These are phyloP conservation scores for Pestalotiopsis sp. DNA, from an alignment of 2,329 filamentous ascomycete genomes.

Conservation along the genomic window DNA sequence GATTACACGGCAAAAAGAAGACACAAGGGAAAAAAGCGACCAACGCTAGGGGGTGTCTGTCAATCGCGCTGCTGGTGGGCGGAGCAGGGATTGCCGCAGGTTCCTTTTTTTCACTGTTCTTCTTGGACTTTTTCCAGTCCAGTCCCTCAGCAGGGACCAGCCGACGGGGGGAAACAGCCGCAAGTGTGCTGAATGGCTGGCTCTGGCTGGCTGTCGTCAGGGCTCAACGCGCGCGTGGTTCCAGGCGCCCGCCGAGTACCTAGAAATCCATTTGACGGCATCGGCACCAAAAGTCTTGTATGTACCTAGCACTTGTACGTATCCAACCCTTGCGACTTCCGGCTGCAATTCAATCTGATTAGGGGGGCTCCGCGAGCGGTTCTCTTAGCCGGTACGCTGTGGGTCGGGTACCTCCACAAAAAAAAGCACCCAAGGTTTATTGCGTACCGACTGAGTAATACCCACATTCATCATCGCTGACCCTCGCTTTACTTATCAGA, in stretches of 20 bases:
- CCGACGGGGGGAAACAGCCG: slow-evolving; percentile 1
- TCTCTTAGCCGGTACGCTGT: not conserved
- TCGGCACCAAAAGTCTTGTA: not conserved
- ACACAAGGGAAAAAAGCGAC: not conserved
- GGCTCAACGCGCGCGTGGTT: not conserved
- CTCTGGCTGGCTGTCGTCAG: not conserved
- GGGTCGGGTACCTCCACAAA: not conserved
- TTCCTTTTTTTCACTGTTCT: not conserved
- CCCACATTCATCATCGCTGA: slow-evolving; percentile 12
- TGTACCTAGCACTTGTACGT: not conserved
- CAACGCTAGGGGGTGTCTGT: not conserved
- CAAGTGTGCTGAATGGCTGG: not conserved
- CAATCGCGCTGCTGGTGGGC: not conserved
- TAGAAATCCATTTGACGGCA: not conserved
- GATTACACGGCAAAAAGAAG: not conserved
- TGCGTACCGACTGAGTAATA: slow-evolving; percentile 1
- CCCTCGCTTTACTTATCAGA: slow-evolving; percentile 6
- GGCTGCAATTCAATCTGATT: slow-evolving; percentile 10
- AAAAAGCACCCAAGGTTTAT: not conserved
- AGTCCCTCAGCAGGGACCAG: slow-evolving; percentile 1
- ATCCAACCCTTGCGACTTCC: not conserved
- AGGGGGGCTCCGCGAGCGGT: not conserved
- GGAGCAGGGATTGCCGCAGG: not conserved
- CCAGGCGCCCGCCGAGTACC: not conserved
- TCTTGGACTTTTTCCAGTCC: not conserved